These are phyloP conservation scores for Curvularia eragrostidis DNA, from an alignment of 2,329 filamentous ascomycete species.

Conservation along the genomic window DNA sequence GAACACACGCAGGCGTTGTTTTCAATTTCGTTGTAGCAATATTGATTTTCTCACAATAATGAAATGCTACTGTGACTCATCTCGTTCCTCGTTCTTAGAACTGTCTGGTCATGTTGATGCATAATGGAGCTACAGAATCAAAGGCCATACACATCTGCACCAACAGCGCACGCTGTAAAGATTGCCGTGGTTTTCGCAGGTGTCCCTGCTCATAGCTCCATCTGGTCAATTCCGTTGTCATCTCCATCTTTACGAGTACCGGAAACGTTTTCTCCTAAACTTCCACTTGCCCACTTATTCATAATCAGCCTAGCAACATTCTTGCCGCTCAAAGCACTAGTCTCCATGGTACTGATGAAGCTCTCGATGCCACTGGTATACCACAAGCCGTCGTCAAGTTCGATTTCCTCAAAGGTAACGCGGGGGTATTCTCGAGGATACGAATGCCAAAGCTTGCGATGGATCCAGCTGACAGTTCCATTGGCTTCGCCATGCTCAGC, in stretches of 20 bases:
- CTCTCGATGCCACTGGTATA: conserved; percentile 78
- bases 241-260: not conserved
- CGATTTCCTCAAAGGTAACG: conserved; percentile 83
- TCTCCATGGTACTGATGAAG: conserved; percentile 98
- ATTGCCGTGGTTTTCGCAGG: not conserved
- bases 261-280: not conserved
- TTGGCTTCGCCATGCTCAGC: conserved; percentile 43
- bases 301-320: conserved; percentile 77
- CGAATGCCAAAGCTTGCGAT: conserved; percentile 72
- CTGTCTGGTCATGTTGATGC: not conserved
- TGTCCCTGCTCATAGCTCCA: conserved; percentile 2
- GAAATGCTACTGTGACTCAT: not conserved
- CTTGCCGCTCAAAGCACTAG: conserved; percentile 87
- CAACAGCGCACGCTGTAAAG: not conserved
- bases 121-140: not conserved
- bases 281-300: conserved; percentile 59
- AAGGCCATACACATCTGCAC: not conserved
- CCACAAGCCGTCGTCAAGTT: conserved; percentile 70
- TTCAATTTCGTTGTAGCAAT: not conserved
- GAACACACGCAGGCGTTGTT: not conserved
- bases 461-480: conserved; percentile 42
- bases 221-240: not conserved
- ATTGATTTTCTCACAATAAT: not conserved
- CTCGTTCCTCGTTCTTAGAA: not conserved
- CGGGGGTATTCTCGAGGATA: conserved; percentile 88